Conservation (phyloP, 2,329 filamentous ascomycete genomes). For the Aplosporella prunicola region DNA sequence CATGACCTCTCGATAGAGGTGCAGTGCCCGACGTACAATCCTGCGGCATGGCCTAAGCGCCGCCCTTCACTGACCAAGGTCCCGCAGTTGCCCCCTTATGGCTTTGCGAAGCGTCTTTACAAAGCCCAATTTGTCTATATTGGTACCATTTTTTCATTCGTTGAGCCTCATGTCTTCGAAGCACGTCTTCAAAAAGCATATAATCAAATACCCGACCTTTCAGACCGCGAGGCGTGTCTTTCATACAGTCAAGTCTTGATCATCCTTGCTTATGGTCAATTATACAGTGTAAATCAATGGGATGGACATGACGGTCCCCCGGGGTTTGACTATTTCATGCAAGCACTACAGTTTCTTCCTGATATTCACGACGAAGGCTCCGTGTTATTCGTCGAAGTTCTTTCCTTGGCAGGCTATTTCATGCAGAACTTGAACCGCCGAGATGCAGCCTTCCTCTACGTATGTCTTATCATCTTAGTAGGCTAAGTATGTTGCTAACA, state of each 20-base stretch:
- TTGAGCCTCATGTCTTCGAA: slow-evolving; percentile 41
- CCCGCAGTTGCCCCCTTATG: slow-evolving; percentile 37
- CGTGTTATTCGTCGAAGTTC: slow-evolving; percentile 45
- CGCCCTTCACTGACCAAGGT: slow-evolving; percentile 20
- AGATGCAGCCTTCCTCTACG: slow-evolving; percentile 46
- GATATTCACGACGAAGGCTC: slow-evolving; percentile 48
- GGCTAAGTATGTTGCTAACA: neutral
- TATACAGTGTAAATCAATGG: slow-evolving; percentile 51
- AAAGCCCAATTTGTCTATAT: slow-evolving; percentile 47
- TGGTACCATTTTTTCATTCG: slow-evolving; percentile 48
- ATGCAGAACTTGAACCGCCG: slow-evolving; percentile 49
- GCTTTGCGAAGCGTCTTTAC: slow-evolving; percentile 43
- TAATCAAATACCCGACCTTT: slow-evolving; percentile 31
- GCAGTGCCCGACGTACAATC: slow-evolving; percentile 24
- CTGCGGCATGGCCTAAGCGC: slow-evolving; percentile 27
- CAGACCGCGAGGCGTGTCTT: slow-evolving; percentile 40
- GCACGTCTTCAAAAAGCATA: slow-evolving; percentile 37
- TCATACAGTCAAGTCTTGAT: slow-evolving; percentile 44
- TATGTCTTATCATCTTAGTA: neutral
- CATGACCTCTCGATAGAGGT: slow-evolving; percentile 24
- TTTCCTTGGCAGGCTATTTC: slow-evolving; percentile 47
- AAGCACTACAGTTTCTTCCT: slow-evolving; percentile 43
- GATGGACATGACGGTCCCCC: slow-evolving; percentile 44
- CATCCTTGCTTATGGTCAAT: slow-evolving; percentile 46
- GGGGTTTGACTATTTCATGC: slow-evolving; percentile 47